These are phyloP conservation scores for Epichloe aotearoae DNA, from an alignment of 2,329 filamentous ascomycete species.

Conservation along the genomic window DNA sequence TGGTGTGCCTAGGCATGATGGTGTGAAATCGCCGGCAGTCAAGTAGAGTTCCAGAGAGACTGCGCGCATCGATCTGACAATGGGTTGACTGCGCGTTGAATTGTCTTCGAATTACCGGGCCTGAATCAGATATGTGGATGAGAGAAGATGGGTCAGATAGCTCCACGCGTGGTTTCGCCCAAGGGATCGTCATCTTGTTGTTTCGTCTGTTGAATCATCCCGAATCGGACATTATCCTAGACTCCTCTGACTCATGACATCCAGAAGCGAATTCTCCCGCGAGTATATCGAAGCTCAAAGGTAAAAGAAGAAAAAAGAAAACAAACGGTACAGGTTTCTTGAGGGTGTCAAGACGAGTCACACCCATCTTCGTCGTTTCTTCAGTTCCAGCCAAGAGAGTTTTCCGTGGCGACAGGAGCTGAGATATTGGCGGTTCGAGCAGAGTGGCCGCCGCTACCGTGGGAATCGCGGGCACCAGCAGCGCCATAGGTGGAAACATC, in stretches of 20 bases:
- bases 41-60: neutral
- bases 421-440: constrained; percentile 58
- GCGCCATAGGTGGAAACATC: constrained; percentile 44
- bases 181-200: neutral
- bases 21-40: neutral
- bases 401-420: constrained; percentile 81
- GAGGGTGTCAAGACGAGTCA: neutral
- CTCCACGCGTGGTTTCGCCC: neutral
- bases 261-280: constrained; percentile 11
- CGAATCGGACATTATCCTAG: neutral
- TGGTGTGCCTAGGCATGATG: neutral
- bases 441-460: constrained; percentile 50
- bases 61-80: neutral
- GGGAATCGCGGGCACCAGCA: constrained; percentile 38
- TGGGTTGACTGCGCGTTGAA: neutral
- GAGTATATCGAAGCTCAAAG: constrained; percentile 20
- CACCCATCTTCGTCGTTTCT: constrained; percentile 1
- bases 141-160: neutral
- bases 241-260: constrained; percentile 1
- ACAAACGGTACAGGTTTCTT: constrained; percentile 10
- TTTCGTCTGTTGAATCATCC: neutral
- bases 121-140: neutral
- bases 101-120: neutral
- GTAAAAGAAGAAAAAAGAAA: constrained; percentile 9
- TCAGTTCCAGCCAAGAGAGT: constrained; percentile 90